Base-by-base conservation (phyloP, 1,284 basidiomycete species). In the Fomitiporia mediterranea region DNA sequence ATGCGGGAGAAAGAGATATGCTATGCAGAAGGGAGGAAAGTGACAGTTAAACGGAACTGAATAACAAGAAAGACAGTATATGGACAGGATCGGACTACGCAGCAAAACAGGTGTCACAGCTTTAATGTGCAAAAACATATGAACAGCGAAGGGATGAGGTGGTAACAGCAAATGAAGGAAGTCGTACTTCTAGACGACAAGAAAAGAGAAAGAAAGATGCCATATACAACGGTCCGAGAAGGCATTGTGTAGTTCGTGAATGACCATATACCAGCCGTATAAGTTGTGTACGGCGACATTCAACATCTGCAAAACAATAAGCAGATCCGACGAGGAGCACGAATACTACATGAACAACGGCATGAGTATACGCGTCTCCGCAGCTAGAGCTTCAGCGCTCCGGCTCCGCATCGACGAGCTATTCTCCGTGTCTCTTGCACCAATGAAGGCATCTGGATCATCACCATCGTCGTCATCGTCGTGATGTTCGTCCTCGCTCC, bases 401-500 rank as follows among this genome's bases (percentile, higher is more conserved):
- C 52, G 39, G n/a, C 46, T 28, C 28, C 15, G 32, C 27, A 19
- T 13, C 2, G 49, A 25, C 1, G 21, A 9, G 13, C 23, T 25
- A 21, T 19, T 1, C 21, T 17, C 51, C 27, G 39, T 8, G 19
- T 37, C 9, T n/a, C 25, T 23, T 6, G 11, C 27, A 17, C 17
- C 21, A 4, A 6, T 17, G 27, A 56, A 27, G 11, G 47, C 54
- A 28, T 56, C 54, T 11, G 47, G 43, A 38, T 55, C 43, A 27
- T 55, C 35, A n/a, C 19, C 42, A 11, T 28, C 27, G 7, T 37
- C 30, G 38, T 38, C 48, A n/a, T 28, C 48, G 19, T 30, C 38
- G 21, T 51, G 55, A 23, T 38, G 51, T 38, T 52, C 15, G 27
- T 30, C n/a, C 25, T 46, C 25, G 25, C 19, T n/a, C 15, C 23